Evolutionary conservation across 1,139 yeast genomes (phyloP).

Genomic region (Lodderomyces metapsilosis): DNA sequence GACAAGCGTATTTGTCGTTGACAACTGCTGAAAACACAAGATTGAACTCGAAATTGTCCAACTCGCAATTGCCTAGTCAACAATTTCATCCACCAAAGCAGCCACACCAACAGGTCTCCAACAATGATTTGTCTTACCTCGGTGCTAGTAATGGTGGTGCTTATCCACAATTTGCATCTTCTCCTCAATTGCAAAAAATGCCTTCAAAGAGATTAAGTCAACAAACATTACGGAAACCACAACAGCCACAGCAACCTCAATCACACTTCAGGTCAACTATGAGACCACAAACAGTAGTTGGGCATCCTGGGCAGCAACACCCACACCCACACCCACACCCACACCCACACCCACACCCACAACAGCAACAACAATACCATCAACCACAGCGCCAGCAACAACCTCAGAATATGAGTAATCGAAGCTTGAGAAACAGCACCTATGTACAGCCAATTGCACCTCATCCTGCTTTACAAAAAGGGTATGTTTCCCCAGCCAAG

Average conservation of each 20-base stretch:
- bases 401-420: slow-evolving; percentile 24
- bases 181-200: slow-evolving; percentile 9
- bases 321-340: no score
- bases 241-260: slow-evolving; percentile 5
- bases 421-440: slow-evolving; percentile 33
- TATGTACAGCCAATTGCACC: slow-evolving; percentile 44
- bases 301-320: neutral
- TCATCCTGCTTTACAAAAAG: slow-evolving; percentile 42
- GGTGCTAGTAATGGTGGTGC: slow-evolving; percentile 13
- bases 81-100: neutral
- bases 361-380: no score
- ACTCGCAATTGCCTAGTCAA: slow-evolving; percentile 5
- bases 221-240: slow-evolving; percentile 27
- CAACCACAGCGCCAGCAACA: no score
- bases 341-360: slow-evolving; percentile 3
- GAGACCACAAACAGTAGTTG: slow-evolving; percentile 27
- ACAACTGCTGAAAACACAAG: slow-evolving; percentile 80
- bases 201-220: slow-evolving; percentile 30
- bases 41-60: slow-evolving; percentile 57
- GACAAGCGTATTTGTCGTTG: slow-evolving; percentile 61
- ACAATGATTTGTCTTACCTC: slow-evolving; percentile 9
- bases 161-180: slow-evolving; percentile 11
- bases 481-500: slow-evolving; percentile 44
- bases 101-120: neutral
- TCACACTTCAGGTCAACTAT: slow-evolving; percentile 23